Evolutionary conservation across 768 basidiomycete genomes (phyloP).

Genomic region (Piloderma croceum): DNA sequence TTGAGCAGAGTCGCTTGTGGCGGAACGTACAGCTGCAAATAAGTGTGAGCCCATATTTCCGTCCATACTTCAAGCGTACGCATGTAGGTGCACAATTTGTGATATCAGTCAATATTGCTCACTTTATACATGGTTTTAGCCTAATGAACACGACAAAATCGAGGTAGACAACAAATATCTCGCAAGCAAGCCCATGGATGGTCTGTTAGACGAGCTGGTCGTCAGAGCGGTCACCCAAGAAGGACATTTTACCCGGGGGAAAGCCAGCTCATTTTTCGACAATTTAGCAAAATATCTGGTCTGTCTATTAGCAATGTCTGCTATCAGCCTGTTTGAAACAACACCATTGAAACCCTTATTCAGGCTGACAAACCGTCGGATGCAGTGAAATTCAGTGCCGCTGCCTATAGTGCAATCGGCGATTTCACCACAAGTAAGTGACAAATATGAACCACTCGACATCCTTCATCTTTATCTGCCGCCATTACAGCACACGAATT

Average conservation of each 20-base stretch:
- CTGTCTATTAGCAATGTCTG: too few species aligned
- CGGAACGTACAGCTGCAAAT: constrained; percentile 4
- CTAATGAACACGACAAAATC: background rate
- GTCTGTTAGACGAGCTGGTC: constrained; percentile 4
- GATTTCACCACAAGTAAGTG: constrained; percentile 7
- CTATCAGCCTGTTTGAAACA: too few species aligned
- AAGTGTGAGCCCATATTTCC: constrained; percentile 2
- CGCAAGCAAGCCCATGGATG: background rate
- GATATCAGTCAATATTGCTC: too few species aligned
- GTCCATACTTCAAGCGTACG: background rate
- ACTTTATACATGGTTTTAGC: too few species aligned
- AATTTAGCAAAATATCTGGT: constrained; percentile 8
- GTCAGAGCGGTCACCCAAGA: constrained; percentile 4
- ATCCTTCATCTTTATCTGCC: too few species aligned
- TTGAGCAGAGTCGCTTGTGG: too few species aligned
- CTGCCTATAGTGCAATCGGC: constrained; percentile 8
- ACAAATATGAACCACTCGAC: too few species aligned
- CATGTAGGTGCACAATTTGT: background rate
- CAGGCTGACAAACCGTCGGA: background rate
- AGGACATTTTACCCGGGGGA: too few species aligned
- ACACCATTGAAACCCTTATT: background rate
- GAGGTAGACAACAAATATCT: constrained; percentile 7
- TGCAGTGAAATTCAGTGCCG: constrained; percentile 5
- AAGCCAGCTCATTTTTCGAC: constrained; percentile 4
- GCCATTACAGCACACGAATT: too few species aligned